Percentiles rank a stretch among this genome's conserved stretches.
Evolutionary conservation across 176 grass and related monocot species (phyloP).

Genomic region (Rhynchospora breviuscula): DNA sequence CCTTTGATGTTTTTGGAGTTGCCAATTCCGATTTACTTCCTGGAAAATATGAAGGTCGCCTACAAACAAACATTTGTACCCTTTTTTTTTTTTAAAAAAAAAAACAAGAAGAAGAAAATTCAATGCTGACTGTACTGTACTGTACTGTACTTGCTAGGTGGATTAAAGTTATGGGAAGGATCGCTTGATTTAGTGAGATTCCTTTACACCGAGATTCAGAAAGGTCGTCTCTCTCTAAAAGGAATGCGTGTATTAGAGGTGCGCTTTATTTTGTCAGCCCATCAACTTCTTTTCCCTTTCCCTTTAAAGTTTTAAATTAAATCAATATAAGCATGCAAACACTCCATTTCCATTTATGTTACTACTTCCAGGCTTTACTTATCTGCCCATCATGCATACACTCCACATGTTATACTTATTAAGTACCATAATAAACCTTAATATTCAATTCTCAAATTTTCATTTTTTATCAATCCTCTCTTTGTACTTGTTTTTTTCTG

Average conservation of each 20-base stretch:
- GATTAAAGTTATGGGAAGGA: conserved; percentile 94
- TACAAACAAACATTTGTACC: background rate
- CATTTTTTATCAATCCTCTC: conserved; percentile 22
- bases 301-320: background rate
- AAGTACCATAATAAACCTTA: background rate
- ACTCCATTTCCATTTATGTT: background rate
- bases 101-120: background rate
- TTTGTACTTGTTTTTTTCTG: conserved; percentile 30
- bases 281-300: background rate
- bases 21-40: conserved; percentile 85
- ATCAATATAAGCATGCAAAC: background rate
- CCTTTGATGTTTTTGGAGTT: conserved; percentile 77
- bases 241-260: conserved; percentile 84
- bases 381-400: background rate
- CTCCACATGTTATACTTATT: background rate
- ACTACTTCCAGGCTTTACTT: background rate
- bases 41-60: conserved; percentile 88
- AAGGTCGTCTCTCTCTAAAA: conserved; percentile 38
- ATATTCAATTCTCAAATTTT: background rate
- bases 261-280: conserved; percentile 27
- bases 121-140: background rate
- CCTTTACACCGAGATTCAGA: conserved; percentile 42
- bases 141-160: conserved; percentile 42
- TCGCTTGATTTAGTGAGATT: conserved; percentile 75
- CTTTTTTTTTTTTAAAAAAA: conserved; percentile 19